These are phyloP conservation scores for Cyclanthera cordifolia DNA, from an alignment of 306 rosid species.

Conservation along the genomic window DNA sequence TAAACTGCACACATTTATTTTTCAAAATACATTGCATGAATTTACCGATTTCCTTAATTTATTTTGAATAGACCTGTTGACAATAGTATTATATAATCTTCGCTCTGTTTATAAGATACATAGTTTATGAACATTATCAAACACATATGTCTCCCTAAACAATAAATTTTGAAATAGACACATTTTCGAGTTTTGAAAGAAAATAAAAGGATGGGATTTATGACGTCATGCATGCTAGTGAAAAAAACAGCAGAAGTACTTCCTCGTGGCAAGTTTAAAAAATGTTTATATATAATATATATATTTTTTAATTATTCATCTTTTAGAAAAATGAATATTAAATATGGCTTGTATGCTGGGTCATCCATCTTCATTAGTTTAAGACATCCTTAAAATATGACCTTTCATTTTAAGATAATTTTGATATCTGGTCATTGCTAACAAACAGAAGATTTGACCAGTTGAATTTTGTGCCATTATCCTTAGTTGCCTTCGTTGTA, in stretches of 20 bases:
- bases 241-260: no score
- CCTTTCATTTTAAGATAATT: neutral
- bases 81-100: neutral
- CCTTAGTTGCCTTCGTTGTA: neutral
- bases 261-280: slow-evolving; percentile 3
- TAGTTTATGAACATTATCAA: neutral
- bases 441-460: neutral
- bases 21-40: neutral
- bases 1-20: neutral
- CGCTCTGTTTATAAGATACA: neutral
- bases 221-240: slow-evolving; percentile 8
- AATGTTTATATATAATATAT: neutral
- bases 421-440: neutral
- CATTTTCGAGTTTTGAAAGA: neutral
- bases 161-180: neutral
- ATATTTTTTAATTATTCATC: neutral
- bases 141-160: neutral
- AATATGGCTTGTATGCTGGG: neutral
- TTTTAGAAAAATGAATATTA: neutral
- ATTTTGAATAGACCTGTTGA: neutral
- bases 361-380: neutral
- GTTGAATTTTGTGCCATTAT: slow-evolving; percentile 2
- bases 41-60: neutral
- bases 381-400: neutral
- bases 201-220: neutral